Evolutionary conservation across 1,139 yeast genomes (phyloP).

Genomic region (Nakaseomyces sp.): DNA sequence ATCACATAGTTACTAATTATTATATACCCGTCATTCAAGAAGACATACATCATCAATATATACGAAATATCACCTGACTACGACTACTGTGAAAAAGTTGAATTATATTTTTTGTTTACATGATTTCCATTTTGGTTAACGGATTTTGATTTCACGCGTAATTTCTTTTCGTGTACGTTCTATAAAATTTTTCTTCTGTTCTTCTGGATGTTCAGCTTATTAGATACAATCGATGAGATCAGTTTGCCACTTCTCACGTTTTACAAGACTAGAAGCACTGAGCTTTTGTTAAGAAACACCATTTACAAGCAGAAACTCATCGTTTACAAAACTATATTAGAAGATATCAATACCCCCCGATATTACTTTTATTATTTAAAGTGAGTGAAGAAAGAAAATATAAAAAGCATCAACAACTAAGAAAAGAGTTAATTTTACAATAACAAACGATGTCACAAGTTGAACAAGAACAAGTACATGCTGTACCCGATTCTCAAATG

Average conservation of each 20-base stretch:
- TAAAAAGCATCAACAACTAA: no score
- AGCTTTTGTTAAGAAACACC: no score
- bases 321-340: no score
- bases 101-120: neutral
- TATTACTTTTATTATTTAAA: no score
- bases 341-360: no score
- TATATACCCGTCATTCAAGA: no score
- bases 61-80: neutral
- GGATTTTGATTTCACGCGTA: neutral
- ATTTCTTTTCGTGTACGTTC: neutral
- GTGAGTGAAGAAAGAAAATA: no score
- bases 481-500: constrained; percentile 11
- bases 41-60: neutral
- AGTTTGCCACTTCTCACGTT: neutral
- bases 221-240: neutral
- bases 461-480: constrained; percentile 6
- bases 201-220: neutral
- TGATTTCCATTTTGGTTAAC: neutral
- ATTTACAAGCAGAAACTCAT: no score
- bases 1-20: no score
- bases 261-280: no score
- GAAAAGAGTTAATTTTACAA: neutral
- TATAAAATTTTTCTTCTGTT: neutral
- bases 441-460: neutral
- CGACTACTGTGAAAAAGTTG: neutral